A percentile compares a stretch with the other conserved stretches of the same genome.
Evolutionary conservation across 768 basidiomycete genomes (phyloP).

Genomic region (Pisolithus albus): DNA sequence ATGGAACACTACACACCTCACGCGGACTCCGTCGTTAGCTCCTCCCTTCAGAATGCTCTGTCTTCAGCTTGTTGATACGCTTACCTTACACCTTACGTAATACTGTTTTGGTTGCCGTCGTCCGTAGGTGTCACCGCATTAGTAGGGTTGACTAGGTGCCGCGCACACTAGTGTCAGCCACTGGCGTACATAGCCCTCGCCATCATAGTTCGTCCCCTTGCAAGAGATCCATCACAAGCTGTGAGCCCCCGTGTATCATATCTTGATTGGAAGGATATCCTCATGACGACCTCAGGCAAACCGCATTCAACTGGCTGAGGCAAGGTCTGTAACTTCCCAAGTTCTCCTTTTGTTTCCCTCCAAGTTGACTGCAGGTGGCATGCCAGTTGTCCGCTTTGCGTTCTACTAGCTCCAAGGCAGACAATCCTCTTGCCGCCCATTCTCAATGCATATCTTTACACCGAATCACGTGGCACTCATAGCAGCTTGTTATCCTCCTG

Average conservation of each 20-base stretch:
- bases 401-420: background rate
- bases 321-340: too few species aligned
- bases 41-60: conserved; percentile 11
- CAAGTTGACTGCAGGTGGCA: too few species aligned
- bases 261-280: background rate
- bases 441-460: conserved; percentile 65
- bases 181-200: too few species aligned
- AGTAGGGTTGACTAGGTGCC: too few species aligned
- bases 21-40: background rate
- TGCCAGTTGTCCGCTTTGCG: background rate
- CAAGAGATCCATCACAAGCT: too few species aligned
- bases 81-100: too few species aligned
- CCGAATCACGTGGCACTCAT: conserved; percentile 81
- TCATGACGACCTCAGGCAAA: background rate
- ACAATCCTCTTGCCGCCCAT: background rate
- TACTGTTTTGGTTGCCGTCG: too few species aligned
- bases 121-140: too few species aligned
- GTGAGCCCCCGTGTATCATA: too few species aligned
- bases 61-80: background rate
- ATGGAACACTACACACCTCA: background rate
- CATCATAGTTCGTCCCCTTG: too few species aligned
- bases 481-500: conserved; percentile 79
- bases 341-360: too few species aligned
- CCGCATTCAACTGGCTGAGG: background rate
- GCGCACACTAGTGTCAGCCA: too few species aligned